Evolutionary conservation across 169 alveolate species (phyloP).

Genomic region (Cyclospora cayetanensis): DNA sequence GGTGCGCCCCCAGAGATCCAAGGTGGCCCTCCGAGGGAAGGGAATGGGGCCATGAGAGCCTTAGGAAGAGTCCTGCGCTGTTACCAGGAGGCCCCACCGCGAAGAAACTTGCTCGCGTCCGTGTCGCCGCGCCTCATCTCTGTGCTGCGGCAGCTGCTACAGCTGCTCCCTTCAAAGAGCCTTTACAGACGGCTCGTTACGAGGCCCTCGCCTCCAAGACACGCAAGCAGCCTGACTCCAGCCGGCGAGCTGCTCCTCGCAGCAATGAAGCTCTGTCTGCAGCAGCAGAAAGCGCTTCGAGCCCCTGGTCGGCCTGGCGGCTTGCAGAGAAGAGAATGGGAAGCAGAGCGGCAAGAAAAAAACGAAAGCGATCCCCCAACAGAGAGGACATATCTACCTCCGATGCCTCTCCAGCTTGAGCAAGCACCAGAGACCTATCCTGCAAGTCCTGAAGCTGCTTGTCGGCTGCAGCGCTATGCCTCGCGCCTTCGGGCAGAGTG

Average conservation of each 20-base stretch:
- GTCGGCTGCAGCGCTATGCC: too few relatives aligned
- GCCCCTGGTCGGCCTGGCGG: too few relatives aligned
- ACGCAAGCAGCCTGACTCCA: background rate
- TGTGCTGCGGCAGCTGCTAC: conserved; percentile 37
- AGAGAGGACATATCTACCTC: too few relatives aligned
- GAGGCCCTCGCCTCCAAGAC: background rate
- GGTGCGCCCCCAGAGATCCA: background rate
- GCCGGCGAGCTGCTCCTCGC: conserved; percentile 25
- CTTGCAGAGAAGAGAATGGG: too few relatives aligned
- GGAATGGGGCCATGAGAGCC: background rate
- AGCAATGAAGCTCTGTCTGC: conserved; percentile 2
- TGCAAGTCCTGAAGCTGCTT: too few relatives aligned
- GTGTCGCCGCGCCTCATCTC: background rate
- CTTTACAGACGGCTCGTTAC: background rate
- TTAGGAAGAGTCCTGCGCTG: background rate
- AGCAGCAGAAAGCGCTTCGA: too few relatives aligned
- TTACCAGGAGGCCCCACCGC: background rate
- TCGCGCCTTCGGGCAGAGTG: background rate
- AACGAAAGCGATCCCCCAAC: too few relatives aligned
- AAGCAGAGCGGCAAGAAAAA: too few relatives aligned
- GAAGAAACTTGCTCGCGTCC: background rate
- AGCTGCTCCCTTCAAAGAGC: background rate
- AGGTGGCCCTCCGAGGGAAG: background rate
- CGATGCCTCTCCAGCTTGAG: too few relatives aligned
- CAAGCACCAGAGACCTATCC: too few relatives aligned